Conservation (phyloP, 371 early-diverging fungal species). For the Conidiobolus incongruus region DNA sequence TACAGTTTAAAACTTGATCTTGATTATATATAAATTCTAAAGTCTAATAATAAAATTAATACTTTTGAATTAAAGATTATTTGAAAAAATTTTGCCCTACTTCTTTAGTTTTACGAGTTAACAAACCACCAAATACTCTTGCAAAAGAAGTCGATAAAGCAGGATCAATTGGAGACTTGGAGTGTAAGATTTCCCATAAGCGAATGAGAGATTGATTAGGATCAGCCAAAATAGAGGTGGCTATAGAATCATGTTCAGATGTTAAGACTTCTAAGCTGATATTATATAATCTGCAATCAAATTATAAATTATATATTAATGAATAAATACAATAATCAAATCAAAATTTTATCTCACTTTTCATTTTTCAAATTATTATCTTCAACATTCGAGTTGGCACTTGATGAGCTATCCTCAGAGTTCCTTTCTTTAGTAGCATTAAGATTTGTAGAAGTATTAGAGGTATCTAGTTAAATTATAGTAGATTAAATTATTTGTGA, state of each 20-base stretch:
- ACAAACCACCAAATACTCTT: not conserved
- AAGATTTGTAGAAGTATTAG: not conserved
- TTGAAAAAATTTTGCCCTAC: too few species aligned
- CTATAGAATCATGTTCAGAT: not conserved
- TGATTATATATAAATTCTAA: conserved; percentile 1
- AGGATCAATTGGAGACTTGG: too few species aligned
- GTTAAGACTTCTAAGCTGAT: conserved; percentile 2
- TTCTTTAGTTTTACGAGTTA: not conserved
- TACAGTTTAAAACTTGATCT: conserved; percentile 9
- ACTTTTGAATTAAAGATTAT: too few species aligned
- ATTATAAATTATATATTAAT: not conserved
- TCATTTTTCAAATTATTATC: not conserved
- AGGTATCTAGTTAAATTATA: not conserved
- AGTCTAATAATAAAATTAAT: not conserved
- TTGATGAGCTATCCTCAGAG: not conserved
- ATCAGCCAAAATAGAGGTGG: not conserved
- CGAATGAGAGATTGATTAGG: not conserved
- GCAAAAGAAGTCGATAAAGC: too few species aligned
- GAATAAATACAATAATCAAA: not conserved
- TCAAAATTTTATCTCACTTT: not conserved
- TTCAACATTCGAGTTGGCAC: not conserved
- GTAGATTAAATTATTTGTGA: not conserved
- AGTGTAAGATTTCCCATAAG: conserved; percentile 1
- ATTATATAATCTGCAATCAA: not conserved
- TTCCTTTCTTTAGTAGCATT: not conserved